Evolutionary conservation across 306 rosid species (phyloP), one percentile per base, ranked within the genome.

Genomic region (Cicer cuneatum): DNA sequence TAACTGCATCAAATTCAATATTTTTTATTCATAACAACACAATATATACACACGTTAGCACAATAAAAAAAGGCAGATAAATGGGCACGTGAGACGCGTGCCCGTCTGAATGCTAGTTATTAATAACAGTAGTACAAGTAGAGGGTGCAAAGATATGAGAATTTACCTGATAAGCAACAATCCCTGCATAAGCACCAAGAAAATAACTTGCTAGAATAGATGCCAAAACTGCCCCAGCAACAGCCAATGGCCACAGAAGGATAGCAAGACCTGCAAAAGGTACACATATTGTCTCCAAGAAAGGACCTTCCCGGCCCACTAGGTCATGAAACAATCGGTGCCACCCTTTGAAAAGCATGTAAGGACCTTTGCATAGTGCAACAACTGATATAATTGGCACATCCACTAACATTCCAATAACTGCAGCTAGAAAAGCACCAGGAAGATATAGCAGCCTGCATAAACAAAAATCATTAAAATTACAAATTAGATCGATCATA

Each of bases 261-360:
- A 95, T 87, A 38, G 90, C 97, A 80, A 95, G 99, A 71, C 99
- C 99, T 0, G 99, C 99, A 73, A 95, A 86, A 51, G 99, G 99
- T 37, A 95, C 98, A 51, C 99, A 95, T 74, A 95, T 95, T 21
- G 98, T 90, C 82, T 95, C 99, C 86, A 92, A 83, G 95, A 95
- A 95, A 75, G 99, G 99, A 64, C 99, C 99, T 86, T 95, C 99
- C 7, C 99, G 98, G 53, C 99, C 99, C 29, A 95, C 75, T 64
- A 95, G 99, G 79, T 95, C 99, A 61, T 90, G 96, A 87, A 95
- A 90, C 89, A 95, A 84, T 72, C 98, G 90, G 33, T 87, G 85
- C 98, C 98, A 95, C 56, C 99, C 99, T 79, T 89, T 95, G 64
- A 87, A 78, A 73, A 95, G 96, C 99, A 95, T 95, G 88, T 79